phyloP scores from a whole-genome alignment of 2,329 filamentous ascomycete genomes.

The Aspergillus sp. region DNA sequence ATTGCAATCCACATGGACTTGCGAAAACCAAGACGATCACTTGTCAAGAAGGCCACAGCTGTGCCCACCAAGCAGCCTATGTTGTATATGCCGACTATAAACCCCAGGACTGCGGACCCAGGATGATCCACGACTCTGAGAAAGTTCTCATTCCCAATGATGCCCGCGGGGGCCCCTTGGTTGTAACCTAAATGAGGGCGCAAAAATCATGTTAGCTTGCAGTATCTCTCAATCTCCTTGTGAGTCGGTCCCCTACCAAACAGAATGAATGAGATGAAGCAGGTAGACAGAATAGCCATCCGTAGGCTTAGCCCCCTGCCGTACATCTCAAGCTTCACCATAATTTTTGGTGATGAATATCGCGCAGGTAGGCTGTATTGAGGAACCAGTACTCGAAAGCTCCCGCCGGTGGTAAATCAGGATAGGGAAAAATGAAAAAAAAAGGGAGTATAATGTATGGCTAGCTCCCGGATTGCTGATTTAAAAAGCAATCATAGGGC shows the following conservation, averaged over 20 bases:
- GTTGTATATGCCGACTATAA: slow-evolving; percentile 47
- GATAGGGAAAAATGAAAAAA: background rate
- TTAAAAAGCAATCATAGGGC: slow-evolving; percentile 21
- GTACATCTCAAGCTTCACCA: slow-evolving; percentile 27
- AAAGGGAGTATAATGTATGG: slow-evolving; percentile 12
- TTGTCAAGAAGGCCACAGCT: slow-evolving; percentile 32
- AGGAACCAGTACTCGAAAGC: background rate
- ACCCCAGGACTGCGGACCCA: slow-evolving; percentile 38
- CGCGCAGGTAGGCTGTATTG: background rate
- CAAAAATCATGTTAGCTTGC: slow-evolving; percentile 9
- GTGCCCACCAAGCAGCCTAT: slow-evolving; percentile 43
- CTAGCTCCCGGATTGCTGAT: slow-evolving; percentile 13
- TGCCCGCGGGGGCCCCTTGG: slow-evolving; percentile 51
- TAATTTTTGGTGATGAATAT: slow-evolving; percentile 8
- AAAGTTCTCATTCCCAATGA: slow-evolving; percentile 49
- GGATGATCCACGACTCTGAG: slow-evolving; percentile 42
- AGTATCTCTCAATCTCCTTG: background rate
- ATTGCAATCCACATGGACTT: slow-evolving; percentile 38
- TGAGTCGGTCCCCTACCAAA: slow-evolving; percentile 20
- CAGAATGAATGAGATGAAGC: slow-evolving; percentile 27
- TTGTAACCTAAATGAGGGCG: slow-evolving; percentile 43
- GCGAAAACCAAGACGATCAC: slow-evolving; percentile 33
- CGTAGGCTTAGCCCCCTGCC: slow-evolving; percentile 27
- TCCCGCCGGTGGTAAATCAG: background rate
- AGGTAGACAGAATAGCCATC: slow-evolving; percentile 27